Base-by-base conservation (phyloP, 495 filamentous ascomycete genomes). In the Xylaria castorea region DNA sequence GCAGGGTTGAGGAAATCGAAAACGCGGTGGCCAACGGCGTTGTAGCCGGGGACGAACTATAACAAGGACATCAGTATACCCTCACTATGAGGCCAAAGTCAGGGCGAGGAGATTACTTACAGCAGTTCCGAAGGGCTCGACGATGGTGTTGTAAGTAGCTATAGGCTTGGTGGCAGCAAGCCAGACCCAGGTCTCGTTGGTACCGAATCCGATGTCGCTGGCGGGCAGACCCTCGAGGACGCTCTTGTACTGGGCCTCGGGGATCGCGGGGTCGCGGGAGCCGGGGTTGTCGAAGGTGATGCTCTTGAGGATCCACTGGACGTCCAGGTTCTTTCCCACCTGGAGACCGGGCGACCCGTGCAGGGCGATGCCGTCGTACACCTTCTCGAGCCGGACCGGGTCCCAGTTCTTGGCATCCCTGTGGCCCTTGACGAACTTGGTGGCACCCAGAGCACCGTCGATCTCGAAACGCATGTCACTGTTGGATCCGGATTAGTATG, bases 381-480 rank as follows among this genome's bases (percentile, higher is more conserved):
- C 62, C 8, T 75, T 58, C 68, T 76, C 75, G n/a, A 76, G 53
- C 5, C 75, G 48, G 7, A 48, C 30, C 42, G 72, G 65, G 38
- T 77, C 73, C 72, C 76, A 76, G 9, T 57, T 38, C 34, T 48
- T 55, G 50, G 34, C 61, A n/a, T 71, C 60, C 34, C 34, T 55
- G 70, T 71, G 70, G 22, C 20, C n/a, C 60, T 89, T 82, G 25
- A 97, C 79, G 51, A 92, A 83, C 63, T 87, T 91, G 4, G 93
- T 92, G 77, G 95, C 94, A 9, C 95, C 95, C 0, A 97, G 92
- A 2, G 93, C 94, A 6, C 94, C 95, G 38, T 93, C 83, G 30
- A 85, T 78, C 74, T 83, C 83, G 73, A 83, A 85, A 27, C 79
- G 75, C 34, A 76, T 78, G 62, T 81, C 80, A 36, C 48, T 61